These are phyloP conservation scores for Lactarius indigo DNA, from an alignment of 768 basidiomycete genomes.

Conservation along the genomic window DNA sequence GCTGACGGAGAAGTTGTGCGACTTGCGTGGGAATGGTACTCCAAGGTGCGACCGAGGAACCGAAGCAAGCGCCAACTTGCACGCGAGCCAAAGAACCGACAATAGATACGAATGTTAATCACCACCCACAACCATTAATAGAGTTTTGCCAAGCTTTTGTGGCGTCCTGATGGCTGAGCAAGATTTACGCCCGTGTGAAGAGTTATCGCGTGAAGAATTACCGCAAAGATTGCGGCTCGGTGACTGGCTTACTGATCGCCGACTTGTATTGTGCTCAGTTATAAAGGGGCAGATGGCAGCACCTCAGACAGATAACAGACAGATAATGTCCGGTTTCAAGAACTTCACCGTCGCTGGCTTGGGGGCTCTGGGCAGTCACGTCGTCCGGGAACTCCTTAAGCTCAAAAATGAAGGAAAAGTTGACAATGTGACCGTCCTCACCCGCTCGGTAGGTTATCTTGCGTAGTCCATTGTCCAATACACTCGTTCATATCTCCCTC, in stretches of 20 bases:
- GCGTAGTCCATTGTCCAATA: background rate
- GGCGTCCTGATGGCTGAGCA: background rate
- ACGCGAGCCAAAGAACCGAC: constrained; percentile 26
- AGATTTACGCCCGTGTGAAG: too few species aligned
- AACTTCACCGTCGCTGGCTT: constrained; percentile 12
- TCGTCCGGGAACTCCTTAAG: constrained; percentile 5
- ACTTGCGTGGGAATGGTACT: constrained; percentile 96
- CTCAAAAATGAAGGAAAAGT: constrained; percentile 2
- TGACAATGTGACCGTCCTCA: constrained; percentile 11
- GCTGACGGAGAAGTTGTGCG: constrained; percentile 92
- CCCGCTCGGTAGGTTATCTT: constrained; percentile 6
- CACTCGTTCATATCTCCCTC: background rate
- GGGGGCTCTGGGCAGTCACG: background rate
- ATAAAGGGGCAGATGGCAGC: background rate
- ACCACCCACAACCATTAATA: constrained; percentile 3
- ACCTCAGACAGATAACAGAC: background rate
- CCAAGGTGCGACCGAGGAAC: constrained; percentile 61
- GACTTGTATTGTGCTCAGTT: background rate
- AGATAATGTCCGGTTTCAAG: background rate
- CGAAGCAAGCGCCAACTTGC: constrained; percentile 26
- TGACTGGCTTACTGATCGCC: background rate
- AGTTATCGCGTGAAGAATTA: too few species aligned
- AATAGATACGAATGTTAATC: constrained; percentile 9
- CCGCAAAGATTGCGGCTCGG: too few species aligned
- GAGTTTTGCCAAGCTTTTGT: background rate